Base-by-base conservation (phyloP, 805 yeast genomes). In the Metschnikowia koreensis region DNA sequence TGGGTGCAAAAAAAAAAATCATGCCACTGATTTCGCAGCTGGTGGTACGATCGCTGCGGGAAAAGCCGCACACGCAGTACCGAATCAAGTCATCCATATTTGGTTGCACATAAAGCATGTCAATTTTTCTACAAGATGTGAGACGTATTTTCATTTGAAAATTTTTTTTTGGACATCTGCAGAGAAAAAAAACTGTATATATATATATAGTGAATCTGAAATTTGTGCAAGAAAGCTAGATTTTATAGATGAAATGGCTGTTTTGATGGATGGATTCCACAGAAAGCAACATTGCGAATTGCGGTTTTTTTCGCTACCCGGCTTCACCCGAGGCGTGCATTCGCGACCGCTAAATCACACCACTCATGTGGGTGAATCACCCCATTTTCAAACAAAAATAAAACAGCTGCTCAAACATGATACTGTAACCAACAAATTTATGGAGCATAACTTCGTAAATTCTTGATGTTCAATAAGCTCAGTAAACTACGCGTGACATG, bases 41-140 rank as follows among this genome's bases (percentile, higher is more conserved):
- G 41, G 47, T 44, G 47, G 47, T 44, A 16, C 47, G 47, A 44
- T 44, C 33, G 37, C 17, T 27, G 47, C 47, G 47, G 47, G 34
- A n/a, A 22, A 22, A 36, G 33, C 41, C 47, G 47, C 34, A 37
- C 39, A 37, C 39, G 9, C 39, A 16, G 22, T 4, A 22, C 22
- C 22, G 4, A 22, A 22, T 22, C 15, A 16, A 37, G 15, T 37
- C 16, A 16, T 37, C 16, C 39, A 37, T 37, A n/a, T 10, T 37
- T 11, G 8, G 7, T 6, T 16, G 15, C 39, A 31, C 34, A 31
- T 12, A 31, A 31, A 3, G 10, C 10, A 6, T 31, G 34, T 3
- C 13, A 12, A 12, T 31, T 37, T 37, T 37, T n/a, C n/a, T 37
- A 5, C n/a, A 13, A 3, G 5, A 13, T 33, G 5, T 33, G 22